A percentile compares a stretch with the other conserved stretches of the same genome.
Conservation (phyloP, 2,329 filamentous ascomycete species). For the Mycosphaerella sp. region DNA sequence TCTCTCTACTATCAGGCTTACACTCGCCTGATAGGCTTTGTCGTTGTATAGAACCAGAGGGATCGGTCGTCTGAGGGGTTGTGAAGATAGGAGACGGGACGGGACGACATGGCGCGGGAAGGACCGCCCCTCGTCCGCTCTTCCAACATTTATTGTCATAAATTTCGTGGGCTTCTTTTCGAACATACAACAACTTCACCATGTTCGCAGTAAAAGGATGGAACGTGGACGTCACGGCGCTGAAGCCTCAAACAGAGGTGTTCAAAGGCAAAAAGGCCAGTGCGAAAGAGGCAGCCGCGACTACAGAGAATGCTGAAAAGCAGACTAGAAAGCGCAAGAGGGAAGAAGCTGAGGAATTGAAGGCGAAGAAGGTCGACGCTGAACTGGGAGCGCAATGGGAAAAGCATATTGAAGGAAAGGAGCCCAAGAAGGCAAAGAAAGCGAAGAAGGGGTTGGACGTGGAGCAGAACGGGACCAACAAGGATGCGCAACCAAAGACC, state of each 20-base stretch:
- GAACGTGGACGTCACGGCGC: constrained; percentile 66
- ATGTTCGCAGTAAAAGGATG: constrained; percentile 96
- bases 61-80: no score
- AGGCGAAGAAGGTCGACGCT: constrained; percentile 39
- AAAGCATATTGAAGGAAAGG: constrained; percentile 67
- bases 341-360: constrained; percentile 45
- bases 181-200: neutral
- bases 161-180: constrained; percentile 9
- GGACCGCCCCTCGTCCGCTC: neutral
- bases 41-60: neutral
- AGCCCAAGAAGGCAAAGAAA: constrained; percentile 30
- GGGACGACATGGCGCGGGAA: no score
- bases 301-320: constrained; percentile 48
- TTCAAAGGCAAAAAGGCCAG: constrained; percentile 20
- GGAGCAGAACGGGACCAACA: constrained; percentile 11
- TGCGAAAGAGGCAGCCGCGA: constrained; percentile 24
- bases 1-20: neutral
- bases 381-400: constrained; percentile 78
- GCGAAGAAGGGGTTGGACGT: constrained; percentile 21
- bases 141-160: neutral
- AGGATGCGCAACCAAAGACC: constrained; percentile 24
- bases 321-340: constrained; percentile 35
- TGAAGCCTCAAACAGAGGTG: constrained; percentile 62
- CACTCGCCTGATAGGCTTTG: neutral
- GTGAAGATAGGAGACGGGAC: no score